Percentiles rank a stretch among this genome's conserved stretches.
These are phyloP conservation scores for Ascochyta lentis DNA, from an alignment of 2,329 filamentous ascomycete genomes.

Conservation along the genomic window DNA sequence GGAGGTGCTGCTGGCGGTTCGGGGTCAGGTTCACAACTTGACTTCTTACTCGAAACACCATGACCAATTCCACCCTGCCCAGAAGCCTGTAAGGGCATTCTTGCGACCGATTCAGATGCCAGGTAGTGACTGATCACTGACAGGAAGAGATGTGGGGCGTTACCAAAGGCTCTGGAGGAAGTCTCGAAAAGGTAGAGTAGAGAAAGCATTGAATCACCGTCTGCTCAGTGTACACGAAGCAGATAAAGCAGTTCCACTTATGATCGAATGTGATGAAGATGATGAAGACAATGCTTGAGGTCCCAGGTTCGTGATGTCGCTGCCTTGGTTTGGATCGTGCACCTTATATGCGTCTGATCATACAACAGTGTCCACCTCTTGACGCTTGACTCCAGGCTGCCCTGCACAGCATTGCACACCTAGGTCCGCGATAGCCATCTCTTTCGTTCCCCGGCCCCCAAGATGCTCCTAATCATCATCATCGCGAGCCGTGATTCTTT, in stretches of 20 bases:
- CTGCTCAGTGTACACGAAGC: neutral
- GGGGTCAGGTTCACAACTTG: constrained; percentile 22
- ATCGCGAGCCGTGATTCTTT: constrained; percentile 6
- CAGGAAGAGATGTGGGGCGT: constrained; percentile 6
- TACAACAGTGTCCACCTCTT: neutral
- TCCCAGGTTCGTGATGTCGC: neutral
- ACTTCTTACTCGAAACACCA: neutral
- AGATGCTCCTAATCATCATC: constrained; percentile 3
- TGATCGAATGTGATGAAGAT: neutral
- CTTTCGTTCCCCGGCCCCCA: constrained; percentile 11
- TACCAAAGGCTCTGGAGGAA: neutral
- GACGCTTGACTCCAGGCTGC: constrained; percentile 4
- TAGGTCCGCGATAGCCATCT: constrained; percentile 5
- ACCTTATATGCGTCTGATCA: constrained; percentile 9
- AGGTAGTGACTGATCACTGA: constrained; percentile 6
- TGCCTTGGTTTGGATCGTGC: neutral
- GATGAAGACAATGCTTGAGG: neutral
- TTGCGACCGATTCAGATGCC: neutral
- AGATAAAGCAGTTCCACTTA: neutral
- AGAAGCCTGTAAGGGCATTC: neutral
- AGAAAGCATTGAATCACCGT: neutral
- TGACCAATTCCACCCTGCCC: neutral
- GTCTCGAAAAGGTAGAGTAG: neutral
- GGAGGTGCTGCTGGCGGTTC: constrained; percentile 39
- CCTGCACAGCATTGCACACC: neutral